Evolutionary conservation across 1,139 yeast genomes (phyloP).

Genomic region (Candida buenavistaensis): DNA sequence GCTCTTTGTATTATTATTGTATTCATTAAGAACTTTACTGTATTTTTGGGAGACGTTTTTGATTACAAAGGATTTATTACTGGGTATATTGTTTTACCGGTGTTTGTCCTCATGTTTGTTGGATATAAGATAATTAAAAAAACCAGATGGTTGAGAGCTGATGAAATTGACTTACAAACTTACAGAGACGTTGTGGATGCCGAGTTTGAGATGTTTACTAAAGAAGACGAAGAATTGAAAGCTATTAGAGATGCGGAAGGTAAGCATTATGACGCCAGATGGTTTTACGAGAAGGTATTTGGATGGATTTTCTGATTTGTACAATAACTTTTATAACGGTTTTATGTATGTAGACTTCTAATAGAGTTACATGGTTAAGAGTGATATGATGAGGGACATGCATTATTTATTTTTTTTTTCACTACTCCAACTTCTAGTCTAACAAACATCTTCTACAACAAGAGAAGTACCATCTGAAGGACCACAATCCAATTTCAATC

Average conservation of each 20-base stretch:
- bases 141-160: conserved; percentile 51
- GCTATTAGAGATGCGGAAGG: conserved; percentile 44
- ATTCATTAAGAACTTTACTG: conserved; percentile 74
- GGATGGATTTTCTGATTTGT: conserved; percentile 39
- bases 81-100: conserved; percentile 77
- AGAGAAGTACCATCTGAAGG: conserved; percentile 51
- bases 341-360: no score
- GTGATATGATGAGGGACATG: no score
- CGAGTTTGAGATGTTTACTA: conserved; percentile 59
- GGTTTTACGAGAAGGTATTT: conserved; percentile 58
- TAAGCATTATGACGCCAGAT: conserved; percentile 38
- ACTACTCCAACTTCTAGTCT: conserved; percentile 7
- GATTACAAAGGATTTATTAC: conserved; percentile 59
- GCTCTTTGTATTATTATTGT: conserved; percentile 54
- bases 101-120: conserved; percentile 51
- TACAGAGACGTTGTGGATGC: conserved; percentile 66
- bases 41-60: conserved; percentile 57
- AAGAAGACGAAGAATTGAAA: conserved; percentile 30
- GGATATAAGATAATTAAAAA: conserved; percentile 61
- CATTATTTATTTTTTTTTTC: no score
- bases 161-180: conserved; percentile 64
- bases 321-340: no score
- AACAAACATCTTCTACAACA: conserved; percentile 66
- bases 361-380: no score
- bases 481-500: conserved; percentile 67